Evolutionary conservation across 805 yeast genomes (phyloP).

Genomic region (Kuraishia capsulata): DNA sequence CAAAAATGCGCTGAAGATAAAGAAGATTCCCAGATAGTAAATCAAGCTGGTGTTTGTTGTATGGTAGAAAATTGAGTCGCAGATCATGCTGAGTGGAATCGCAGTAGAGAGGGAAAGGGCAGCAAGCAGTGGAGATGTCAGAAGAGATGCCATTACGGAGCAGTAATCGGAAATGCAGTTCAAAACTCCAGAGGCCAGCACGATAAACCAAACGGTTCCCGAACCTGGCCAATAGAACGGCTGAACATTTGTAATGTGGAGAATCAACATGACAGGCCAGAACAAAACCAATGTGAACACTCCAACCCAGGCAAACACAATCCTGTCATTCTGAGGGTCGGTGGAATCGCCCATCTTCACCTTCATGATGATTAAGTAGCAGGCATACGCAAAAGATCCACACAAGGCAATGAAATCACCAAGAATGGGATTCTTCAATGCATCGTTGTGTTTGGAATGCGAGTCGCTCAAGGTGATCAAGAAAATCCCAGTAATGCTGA

Average conservation of each 20-base stretch:
- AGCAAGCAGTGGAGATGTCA: constrained; percentile 45
- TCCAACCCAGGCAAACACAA: constrained; percentile 39
- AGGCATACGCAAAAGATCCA: constrained; percentile 38
- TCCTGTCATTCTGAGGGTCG: constrained; percentile 33
- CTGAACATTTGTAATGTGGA: constrained; percentile 29
- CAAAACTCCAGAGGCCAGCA: constrained; percentile 32
- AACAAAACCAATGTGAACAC: constrained; percentile 28
- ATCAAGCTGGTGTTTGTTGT: constrained; percentile 18
- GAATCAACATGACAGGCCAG: constrained; percentile 27
- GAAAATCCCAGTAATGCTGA: constrained; percentile 38
- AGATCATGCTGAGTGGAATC: constrained; percentile 41
- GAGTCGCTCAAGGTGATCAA: constrained; percentile 29
- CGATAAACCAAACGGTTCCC: constrained; percentile 19
- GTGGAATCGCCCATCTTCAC: constrained; percentile 34
- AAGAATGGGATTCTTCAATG: constrained; percentile 22
- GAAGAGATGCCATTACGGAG: constrained; percentile 39
- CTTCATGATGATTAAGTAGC: constrained; percentile 34
- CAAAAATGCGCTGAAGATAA: constrained; percentile 36
- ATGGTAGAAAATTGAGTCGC: constrained; percentile 31
- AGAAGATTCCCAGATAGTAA: constrained; percentile 37
- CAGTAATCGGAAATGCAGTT: constrained; percentile 40
- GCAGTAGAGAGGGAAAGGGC: constrained; percentile 42
- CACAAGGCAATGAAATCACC: constrained; percentile 36
- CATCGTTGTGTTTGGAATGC: not conserved
- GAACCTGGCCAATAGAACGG: constrained; percentile 32